Base-by-base conservation (phyloP, 352 stramenopile genomes). In the Phytophthora sansomeana region DNA sequence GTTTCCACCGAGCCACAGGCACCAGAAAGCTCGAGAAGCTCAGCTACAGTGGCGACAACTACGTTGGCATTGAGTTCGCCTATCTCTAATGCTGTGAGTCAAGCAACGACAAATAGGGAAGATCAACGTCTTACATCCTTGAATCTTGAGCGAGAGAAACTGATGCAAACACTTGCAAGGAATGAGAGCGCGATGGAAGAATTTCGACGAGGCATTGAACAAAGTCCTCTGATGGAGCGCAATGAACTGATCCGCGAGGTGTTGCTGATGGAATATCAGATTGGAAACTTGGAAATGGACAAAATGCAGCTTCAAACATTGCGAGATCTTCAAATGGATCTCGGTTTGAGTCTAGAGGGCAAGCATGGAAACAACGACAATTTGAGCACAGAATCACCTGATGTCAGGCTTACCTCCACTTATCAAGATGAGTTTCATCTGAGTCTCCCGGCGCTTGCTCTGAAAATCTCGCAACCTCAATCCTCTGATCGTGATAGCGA, bases 241-340 rank as follows among this genome's bases (percentile, higher is more conserved):
- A 86, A 87, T 36, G 79, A 79, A 47, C 56, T 89, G 28, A 67
- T 91, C 17, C 73, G 77, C 0, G 85, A 93, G 24, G 52, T 95
- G 11, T 69, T 94, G 36, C 50, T 91, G 39, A 91, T 92, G 75
- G 87, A 95, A 38, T 93, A 97, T 58, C 91, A 91, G 38, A 88
- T 97, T 44, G 92, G 91, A 6, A 81, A 97, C 41, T 75, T 98
- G 11, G 89, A 98, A 64, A 75, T 96, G 19, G 91, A 98, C 53
- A 98, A 98, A 49, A 93, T 96, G 81, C 81, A 97, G 63, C 75
- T 96, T 16, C 73, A 96, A 66, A 74, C 58, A n/a, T 42, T 68
- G 48, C 69, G n/a, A 24, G 58, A 74, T 17, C 7, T 77, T 11
- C 58, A 77, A 28, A 38, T 62, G 14, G 35, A 38, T 6, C 14